These are phyloP conservation scores for Yamadazyma ubonensis DNA, from an alignment of 805 yeast species.

Conservation along the genomic window DNA sequence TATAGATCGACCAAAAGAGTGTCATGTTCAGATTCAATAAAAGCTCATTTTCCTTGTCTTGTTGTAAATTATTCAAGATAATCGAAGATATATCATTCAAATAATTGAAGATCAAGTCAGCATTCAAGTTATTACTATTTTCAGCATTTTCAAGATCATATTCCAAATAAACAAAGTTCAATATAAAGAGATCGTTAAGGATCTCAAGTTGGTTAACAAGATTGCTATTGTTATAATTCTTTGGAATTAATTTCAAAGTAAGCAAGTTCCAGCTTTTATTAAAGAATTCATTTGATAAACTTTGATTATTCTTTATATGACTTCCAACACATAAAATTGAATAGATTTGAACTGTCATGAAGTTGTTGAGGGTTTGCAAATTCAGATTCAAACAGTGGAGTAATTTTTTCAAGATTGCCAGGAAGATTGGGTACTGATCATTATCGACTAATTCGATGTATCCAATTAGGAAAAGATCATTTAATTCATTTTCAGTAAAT, in stretches of 20 bases:
- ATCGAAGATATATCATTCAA: constrained; percentile 47
- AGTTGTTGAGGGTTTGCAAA: constrained; percentile 23
- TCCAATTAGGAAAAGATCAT: constrained; percentile 34
- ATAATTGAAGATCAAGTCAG: constrained; percentile 48
- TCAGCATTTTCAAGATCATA: constrained; percentile 28
- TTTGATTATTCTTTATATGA: constrained; percentile 21
- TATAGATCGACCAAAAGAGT: constrained; percentile 51
- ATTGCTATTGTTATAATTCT: constrained; percentile 23
- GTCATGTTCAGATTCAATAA: constrained; percentile 24
- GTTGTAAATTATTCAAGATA: constrained; percentile 36
- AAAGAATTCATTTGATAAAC: constrained; percentile 37
- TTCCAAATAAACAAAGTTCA: constrained; percentile 43
- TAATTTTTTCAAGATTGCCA: constrained; percentile 21
- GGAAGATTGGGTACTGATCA: constrained; percentile 18
- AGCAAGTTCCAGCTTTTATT: constrained; percentile 47
- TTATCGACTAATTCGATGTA: constrained; percentile 21
- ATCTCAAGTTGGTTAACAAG: constrained; percentile 24
- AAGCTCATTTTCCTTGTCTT: constrained; percentile 21
- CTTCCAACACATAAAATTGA: constrained; percentile 47
- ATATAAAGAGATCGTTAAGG: constrained; percentile 45
- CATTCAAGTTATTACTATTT: constrained; percentile 23
- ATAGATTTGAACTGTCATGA: constrained; percentile 41
- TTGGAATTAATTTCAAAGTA: constrained; percentile 32
- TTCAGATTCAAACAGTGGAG: constrained; percentile 22
- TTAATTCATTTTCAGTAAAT: constrained; percentile 17